Percentiles rank a stretch among this genome's conserved stretches.
Evolutionary conservation across 495 filamentous ascomycete genomes (phyloP).

Genomic region (Penicillium manginii): DNA sequence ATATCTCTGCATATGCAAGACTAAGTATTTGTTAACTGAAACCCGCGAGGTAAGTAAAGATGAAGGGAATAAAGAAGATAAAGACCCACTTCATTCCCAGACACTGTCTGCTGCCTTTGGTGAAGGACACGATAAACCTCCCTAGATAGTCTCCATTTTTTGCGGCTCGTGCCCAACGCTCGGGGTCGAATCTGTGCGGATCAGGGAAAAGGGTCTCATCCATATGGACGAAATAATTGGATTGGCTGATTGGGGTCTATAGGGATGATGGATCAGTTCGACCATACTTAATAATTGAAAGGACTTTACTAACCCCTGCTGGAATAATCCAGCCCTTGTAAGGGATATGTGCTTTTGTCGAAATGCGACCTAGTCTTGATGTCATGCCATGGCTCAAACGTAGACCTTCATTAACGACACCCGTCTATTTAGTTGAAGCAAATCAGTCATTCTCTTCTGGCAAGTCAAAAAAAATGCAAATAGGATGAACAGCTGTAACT

Average conservation of each 20-base stretch:
- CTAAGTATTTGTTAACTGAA: conserved; percentile 30
- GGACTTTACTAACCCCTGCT: conserved; percentile 29
- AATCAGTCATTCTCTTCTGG: neutral
- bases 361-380: conserved; percentile 44
- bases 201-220: conserved; percentile 51
- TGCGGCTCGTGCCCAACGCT: conserved; percentile 49
- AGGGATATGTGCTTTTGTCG: conserved; percentile 40
- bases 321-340: conserved; percentile 46
- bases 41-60: neutral
- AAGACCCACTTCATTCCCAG: conserved; percentile 48
- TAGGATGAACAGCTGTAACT: neutral
- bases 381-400: conserved; percentile 48
- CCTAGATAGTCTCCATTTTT: conserved; percentile 28
- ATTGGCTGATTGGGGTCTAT: conserved; percentile 52
- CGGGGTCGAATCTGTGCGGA: conserved; percentile 49
- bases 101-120: conserved; percentile 48
- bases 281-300: neutral
- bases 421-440: conserved; percentile 29
- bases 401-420: conserved; percentile 50
- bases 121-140: conserved; percentile 47
- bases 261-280: neutral
- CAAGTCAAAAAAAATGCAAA: no score
- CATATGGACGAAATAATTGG: conserved; percentile 50
- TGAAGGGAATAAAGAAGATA: neutral
- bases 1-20: conserved; percentile 46